phyloP scores from a whole-genome alignment of 345 rosid species.

The Salix arbutifolia region DNA sequence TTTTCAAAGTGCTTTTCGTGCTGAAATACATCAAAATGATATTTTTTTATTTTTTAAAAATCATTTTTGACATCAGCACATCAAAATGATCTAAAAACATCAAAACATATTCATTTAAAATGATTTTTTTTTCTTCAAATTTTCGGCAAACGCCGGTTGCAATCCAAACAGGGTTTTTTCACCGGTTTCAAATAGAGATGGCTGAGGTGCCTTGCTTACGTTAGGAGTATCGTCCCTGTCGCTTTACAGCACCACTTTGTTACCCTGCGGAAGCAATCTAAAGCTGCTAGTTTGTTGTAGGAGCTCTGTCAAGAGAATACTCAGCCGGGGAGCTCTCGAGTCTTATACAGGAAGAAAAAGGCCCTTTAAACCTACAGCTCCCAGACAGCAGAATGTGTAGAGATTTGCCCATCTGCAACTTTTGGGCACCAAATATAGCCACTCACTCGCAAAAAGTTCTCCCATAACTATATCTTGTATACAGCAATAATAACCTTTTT shows the following conservation, averaged over 20 bases:
- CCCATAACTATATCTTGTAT: not conserved
- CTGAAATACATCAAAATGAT: no score
- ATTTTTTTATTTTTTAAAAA: no score
- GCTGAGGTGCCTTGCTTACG: constrained; percentile 40
- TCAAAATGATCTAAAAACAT: no score
- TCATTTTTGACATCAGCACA: no score
- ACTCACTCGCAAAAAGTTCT: not conserved
- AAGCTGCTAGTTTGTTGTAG: constrained; percentile 36
- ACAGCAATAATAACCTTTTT: no score
- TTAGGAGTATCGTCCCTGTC: constrained; percentile 24
- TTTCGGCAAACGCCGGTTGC: no score
- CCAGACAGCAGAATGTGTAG: not conserved
- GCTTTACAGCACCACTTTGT: constrained; percentile 32
- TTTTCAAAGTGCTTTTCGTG: no score
- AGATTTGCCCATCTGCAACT: not conserved
- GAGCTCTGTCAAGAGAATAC: constrained; percentile 19
- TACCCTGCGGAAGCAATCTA: constrained; percentile 35
- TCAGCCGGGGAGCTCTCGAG: not conserved
- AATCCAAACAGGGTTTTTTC: no score
- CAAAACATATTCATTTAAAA: no score
- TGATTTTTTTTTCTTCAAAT: no score
- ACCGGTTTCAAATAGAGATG: not conserved
- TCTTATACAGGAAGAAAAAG: constrained; percentile 5
- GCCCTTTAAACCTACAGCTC: not conserved
- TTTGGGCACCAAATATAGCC: not conserved